Base-by-base conservation (phyloP, 495 filamentous ascomycete genomes). In the Parmelia sp. region DNA sequence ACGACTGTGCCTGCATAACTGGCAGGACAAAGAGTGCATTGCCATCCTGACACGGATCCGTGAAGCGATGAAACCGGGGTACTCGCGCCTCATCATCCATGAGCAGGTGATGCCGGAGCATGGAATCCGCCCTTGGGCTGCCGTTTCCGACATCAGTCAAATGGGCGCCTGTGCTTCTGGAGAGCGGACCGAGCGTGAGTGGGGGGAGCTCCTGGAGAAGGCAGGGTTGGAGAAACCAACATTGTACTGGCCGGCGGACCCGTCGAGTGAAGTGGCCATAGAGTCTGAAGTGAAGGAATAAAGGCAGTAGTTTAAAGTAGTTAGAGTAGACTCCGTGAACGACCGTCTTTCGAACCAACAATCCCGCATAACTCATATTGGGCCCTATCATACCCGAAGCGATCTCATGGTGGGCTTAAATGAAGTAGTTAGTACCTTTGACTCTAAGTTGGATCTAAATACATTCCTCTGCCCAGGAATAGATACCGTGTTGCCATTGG, bases 31-130 rank as follows among this genome's bases (percentile, higher is more conserved):
- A 21, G 55, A 57, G 1, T 57, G 55, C 23, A 33, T 57, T 37
- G 14, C 55, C 14, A 57, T 57, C 31, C 36, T 57, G 55, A 57
- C 55, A n/a, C 55, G 55, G 9, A 57, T 36, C 9, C 31, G 14
- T 21, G 55, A 57, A n/a, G 55, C 55, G 19, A 57, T 57, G 55
- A 57, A 57, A 36, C 31, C 31, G 8, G 55, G 55, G 15, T 57
- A 57, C 23, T 57, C 55, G 31, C 55, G 55, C 6, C 55, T 57
- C 55, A 21, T 57, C 23, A 57, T 57, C 31, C 55, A 57, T n/a
- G 55, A 57, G 36, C 55, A 57, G 55, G 31, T 57, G 8, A 57
- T 57, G 55, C 55, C 55, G 11, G 55, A 57, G 19, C 55, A 57
- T 36, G 55, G 55, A 3, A 17, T 29, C 15, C 55, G 36, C 15